Base-by-base conservation (phyloP, 495 filamentous ascomycete genomes). In the Aspergillus steynii region DNA sequence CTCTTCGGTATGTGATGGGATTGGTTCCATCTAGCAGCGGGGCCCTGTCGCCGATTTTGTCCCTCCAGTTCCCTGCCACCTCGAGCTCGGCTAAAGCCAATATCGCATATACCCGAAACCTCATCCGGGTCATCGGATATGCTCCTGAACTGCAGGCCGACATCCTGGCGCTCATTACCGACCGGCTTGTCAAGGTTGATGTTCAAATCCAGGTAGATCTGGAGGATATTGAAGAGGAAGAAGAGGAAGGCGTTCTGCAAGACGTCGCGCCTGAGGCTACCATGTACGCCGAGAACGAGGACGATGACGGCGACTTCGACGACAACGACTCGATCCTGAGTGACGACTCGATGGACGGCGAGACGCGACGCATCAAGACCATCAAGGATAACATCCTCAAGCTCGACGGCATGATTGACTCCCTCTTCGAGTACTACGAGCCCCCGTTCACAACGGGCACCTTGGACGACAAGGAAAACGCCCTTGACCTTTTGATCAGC, bases 131-230 rank as follows among this genome's bases (percentile, higher is more conserved):
- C 29, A 83, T 87, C 46, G 79, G 79, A 50, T 96, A 96, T 71
- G 82, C 87, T 5, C 91, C 91, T 1, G 88, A 94, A 51, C 79
- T 98, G n/a, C 86, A 87, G 64, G 82, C 86, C 15, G 90, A 95
- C 56, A 84, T 97, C n/a, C 83, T 96, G 56, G 85, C 89, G 59
- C 75, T 97, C 20, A 86, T 97, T 47, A 90, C 89, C 10, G 88
- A 94, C 42, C 84, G 87, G 55, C 77, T 97, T 4, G 90, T 97
- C 59, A 96, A 95, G 73, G 88, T 96, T 50, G 95, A 99, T 65
- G 90, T 96, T 3, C 91, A 96, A 69, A 92, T 98, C 69, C 93
- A 97, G 71, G 85, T 91, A 10, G 92, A 98, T 65, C 82, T 97
- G 64, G 92, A 97, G 60, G 90, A 96, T 62, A 75, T 95, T 55